phyloP scores from a whole-genome alignment of 2,329 filamentous ascomycete genomes.

The Anisogramma anomala region DNA sequence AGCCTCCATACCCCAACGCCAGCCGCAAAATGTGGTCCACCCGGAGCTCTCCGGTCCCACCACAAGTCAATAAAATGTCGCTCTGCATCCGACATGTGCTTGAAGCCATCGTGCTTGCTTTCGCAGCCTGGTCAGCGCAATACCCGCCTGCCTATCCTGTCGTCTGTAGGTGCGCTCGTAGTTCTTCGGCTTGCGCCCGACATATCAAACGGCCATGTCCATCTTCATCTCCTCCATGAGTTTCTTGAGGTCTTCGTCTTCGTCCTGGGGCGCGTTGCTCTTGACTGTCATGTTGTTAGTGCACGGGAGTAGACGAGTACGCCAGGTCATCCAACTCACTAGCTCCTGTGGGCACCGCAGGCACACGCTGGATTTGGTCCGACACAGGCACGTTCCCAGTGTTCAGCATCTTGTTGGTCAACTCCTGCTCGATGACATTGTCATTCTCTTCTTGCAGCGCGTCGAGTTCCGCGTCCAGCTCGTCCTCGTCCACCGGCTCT shows the following conservation, averaged over 20 bases:
- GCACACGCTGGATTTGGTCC: constrained; percentile 67
- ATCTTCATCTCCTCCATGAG: constrained; percentile 96
- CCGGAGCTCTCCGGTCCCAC: not conserved
- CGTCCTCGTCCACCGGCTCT: constrained; percentile 69
- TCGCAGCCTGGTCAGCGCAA: not conserved
- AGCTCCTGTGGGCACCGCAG: constrained; percentile 61
- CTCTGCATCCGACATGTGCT: not conserved
- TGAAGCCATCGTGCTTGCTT: not conserved
- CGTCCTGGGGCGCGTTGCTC: constrained; percentile 58
- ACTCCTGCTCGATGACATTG: constrained; percentile 28
- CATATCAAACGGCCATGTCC: constrained; percentile 32
- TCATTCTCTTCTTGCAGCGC: constrained; percentile 67
- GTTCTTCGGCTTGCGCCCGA: no score
- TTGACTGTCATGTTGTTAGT: constrained; percentile 29
- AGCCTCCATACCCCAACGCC: constrained; percentile 13
- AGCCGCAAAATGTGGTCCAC: constrained; percentile 3
- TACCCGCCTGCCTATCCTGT: not conserved
- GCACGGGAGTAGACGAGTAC: not conserved
- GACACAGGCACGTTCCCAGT: constrained; percentile 74
- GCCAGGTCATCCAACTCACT: constrained; percentile 44
- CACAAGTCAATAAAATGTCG: not conserved
- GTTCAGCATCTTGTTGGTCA: constrained; percentile 89
- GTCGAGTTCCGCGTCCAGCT: constrained; percentile 77
- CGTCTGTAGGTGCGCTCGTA: not conserved
- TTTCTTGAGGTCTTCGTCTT: constrained; percentile 87